phyloP scores from a whole-genome alignment of 805 yeast genomes.

The Ogataea chonburiensis region DNA sequence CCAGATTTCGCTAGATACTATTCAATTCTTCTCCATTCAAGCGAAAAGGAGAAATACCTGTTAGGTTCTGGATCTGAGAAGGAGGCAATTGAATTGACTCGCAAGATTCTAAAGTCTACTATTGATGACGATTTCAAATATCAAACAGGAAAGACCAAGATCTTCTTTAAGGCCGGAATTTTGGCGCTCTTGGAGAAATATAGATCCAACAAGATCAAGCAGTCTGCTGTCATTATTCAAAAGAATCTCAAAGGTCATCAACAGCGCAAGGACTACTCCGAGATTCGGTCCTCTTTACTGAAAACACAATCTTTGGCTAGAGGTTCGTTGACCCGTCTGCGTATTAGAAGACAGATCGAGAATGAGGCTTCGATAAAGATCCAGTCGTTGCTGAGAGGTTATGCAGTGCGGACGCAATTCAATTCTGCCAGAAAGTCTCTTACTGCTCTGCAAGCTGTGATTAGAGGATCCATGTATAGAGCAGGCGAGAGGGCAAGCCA shows the following conservation, averaged over 20 bases:
- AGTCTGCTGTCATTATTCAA: slow-evolving; percentile 82
- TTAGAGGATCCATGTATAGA: slow-evolving; percentile 57
- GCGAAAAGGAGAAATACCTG: slow-evolving; percentile 62
- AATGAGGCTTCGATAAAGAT: slow-evolving; percentile 62
- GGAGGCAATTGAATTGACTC: slow-evolving; percentile 63
- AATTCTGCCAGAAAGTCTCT: slow-evolving; percentile 38
- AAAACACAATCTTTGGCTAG: slow-evolving; percentile 60
- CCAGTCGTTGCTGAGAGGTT: slow-evolving; percentile 67
- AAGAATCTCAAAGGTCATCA: slow-evolving; percentile 68
- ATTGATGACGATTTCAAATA: slow-evolving; percentile 68
- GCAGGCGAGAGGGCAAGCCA: slow-evolving; percentile 47
- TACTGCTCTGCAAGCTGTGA: slow-evolving; percentile 43
- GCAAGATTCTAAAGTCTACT: slow-evolving; percentile 60
- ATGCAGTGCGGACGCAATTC: slow-evolving; percentile 43
- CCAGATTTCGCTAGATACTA: slow-evolving; percentile 90
- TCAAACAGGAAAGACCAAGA: slow-evolving; percentile 90
- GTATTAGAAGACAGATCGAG: slow-evolving; percentile 55
- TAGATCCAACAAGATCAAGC: slow-evolving; percentile 73
- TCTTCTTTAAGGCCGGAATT: slow-evolving; percentile 96
- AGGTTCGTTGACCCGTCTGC: slow-evolving; percentile 58
- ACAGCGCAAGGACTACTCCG: slow-evolving; percentile 60
- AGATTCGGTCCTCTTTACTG: slow-evolving; percentile 52
- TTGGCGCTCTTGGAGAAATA: slow-evolving; percentile 85
- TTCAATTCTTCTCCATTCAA: slow-evolving; percentile 75
- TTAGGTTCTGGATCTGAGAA: slow-evolving; percentile 50